phyloP scores from a whole-genome alignment of 345 rosid genomes.

The Ceriops decandra region DNA sequence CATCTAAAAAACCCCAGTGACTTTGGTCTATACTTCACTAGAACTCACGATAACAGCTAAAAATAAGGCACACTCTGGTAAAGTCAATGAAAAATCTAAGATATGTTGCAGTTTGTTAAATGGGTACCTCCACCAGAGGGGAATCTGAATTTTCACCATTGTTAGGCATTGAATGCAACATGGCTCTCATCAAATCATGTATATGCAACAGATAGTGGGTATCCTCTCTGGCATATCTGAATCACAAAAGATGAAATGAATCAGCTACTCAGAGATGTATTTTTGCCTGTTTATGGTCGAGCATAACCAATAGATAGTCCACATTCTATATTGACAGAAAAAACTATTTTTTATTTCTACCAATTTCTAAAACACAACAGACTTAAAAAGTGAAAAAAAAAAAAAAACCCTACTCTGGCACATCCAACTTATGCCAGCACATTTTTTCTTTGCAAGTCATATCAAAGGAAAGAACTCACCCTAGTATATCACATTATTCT shows the following conservation, averaged over 20 bases:
- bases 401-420: too few species aligned
- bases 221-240: slow-evolving; percentile 96
- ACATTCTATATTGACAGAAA: too few species aligned
- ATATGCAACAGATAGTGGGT: slow-evolving; percentile 87
- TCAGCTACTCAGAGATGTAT: not conserved
- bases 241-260: slow-evolving; percentile 14
- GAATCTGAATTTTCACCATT: slow-evolving; percentile 46
- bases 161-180: slow-evolving; percentile 39
- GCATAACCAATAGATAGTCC: too few species aligned
- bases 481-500: too few species aligned
- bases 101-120: not conserved
- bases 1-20: too few species aligned
- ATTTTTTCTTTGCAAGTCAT: not conserved
- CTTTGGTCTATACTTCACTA: too few species aligned
- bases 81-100: not conserved
- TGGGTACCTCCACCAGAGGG: slow-evolving; percentile 65
- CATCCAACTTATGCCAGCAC: not conserved
- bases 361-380: not conserved
- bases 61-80: not conserved
- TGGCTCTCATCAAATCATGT: slow-evolving; percentile 62
- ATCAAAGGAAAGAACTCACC: not conserved
- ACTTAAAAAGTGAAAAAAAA: not conserved
- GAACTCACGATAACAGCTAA: not conserved
- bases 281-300: too few species aligned
- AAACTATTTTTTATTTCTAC: not conserved